Evolutionary conservation across 2,329 filamentous ascomycete species (phyloP).

Genomic region (Xylaria sp.): DNA sequence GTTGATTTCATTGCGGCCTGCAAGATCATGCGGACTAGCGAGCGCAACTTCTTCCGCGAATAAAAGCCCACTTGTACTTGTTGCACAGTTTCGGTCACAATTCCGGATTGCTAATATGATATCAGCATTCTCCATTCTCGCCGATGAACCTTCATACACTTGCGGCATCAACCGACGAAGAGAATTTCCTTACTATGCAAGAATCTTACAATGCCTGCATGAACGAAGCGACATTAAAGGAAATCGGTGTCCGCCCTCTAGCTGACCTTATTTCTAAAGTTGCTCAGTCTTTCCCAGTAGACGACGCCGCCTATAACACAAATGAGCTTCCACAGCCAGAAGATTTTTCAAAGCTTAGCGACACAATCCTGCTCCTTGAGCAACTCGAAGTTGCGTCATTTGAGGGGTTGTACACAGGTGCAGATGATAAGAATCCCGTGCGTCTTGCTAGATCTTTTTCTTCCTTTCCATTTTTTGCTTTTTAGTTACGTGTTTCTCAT

Average conservation of each 20-base stretch:
- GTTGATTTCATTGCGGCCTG: neutral
- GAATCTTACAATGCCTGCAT: slow-evolving; percentile 69
- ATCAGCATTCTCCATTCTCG: slow-evolving; percentile 56
- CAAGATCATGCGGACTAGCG: neutral
- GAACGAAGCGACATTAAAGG: slow-evolving; percentile 62
- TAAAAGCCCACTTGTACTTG: neutral
- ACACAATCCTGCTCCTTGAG: slow-evolving; percentile 54
- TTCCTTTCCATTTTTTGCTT: too few relatives aligned
- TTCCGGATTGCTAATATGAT: slow-evolving; percentile 26
- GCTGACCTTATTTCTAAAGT: slow-evolving; percentile 60
- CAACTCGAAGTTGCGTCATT: slow-evolving; percentile 51
- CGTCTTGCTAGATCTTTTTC: neutral
- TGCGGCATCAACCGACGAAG: slow-evolving; percentile 55
- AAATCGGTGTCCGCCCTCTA: slow-evolving; percentile 62
- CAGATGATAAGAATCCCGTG: slow-evolving; percentile 52
- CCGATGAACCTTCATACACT: slow-evolving; percentile 45
- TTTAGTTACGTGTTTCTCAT: slow-evolving; percentile 7
- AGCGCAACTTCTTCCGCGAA: neutral
- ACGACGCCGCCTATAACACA: slow-evolving; percentile 32
- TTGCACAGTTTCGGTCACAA: too few relatives aligned
- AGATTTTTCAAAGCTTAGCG: slow-evolving; percentile 46
- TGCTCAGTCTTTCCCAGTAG: slow-evolving; percentile 50
- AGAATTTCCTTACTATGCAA: slow-evolving; percentile 71
- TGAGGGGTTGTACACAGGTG: slow-evolving; percentile 44
- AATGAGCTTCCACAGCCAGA: slow-evolving; percentile 33